Percentiles rank a stretch among this genome's conserved stretches.
Conservation (phyloP, 371 early-diverging fungal genomes). For the Mortierella sp. region DNA sequence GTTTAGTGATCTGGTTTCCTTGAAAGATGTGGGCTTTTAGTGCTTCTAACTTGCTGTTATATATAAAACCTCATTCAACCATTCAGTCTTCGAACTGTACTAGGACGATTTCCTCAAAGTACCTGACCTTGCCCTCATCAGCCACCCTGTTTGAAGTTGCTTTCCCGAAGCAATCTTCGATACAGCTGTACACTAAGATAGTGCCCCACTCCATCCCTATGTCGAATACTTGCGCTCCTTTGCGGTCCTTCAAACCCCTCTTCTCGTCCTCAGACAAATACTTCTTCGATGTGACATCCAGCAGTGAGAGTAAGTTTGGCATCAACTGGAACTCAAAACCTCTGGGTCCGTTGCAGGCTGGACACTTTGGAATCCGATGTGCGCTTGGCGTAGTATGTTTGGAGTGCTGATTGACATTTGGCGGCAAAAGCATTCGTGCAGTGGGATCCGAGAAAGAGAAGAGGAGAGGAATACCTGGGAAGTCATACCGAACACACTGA, state of each 20-base stretch:
- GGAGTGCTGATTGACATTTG: constrained; percentile 39
- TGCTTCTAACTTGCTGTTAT: background rate
- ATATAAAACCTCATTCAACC: background rate
- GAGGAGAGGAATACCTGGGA: constrained; percentile 77
- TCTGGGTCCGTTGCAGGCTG: constrained; percentile 78
- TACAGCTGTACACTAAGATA: constrained; percentile 84
- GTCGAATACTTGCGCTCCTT: constrained; percentile 66
- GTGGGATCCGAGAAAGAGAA: constrained; percentile 67
- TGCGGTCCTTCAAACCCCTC: constrained; percentile 41
- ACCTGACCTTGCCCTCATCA: constrained; percentile 54
- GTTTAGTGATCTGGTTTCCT: constrained; percentile 1
- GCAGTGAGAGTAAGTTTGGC: constrained; percentile 83
- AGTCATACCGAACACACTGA: constrained; percentile 88
- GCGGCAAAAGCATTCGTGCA: constrained; percentile 52
- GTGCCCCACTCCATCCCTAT: constrained; percentile 96
- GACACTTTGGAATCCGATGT: constrained; percentile 65
- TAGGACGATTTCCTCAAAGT: constrained; percentile 73
- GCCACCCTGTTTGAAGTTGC: constrained; percentile 15
- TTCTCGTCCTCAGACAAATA: constrained; percentile 43
- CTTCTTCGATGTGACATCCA: constrained; percentile 62
- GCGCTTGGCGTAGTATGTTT: constrained; percentile 43
- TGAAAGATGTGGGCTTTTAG: too few relatives aligned
- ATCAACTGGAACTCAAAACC: constrained; percentile 93
- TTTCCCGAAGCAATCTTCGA: constrained; percentile 74
- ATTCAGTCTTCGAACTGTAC: constrained; percentile 74